Percentiles rank a stretch among this genome's conserved stretches.
phyloP scores from a whole-genome alignment of 768 basidiomycete species.

The Amanita exitialis region DNA sequence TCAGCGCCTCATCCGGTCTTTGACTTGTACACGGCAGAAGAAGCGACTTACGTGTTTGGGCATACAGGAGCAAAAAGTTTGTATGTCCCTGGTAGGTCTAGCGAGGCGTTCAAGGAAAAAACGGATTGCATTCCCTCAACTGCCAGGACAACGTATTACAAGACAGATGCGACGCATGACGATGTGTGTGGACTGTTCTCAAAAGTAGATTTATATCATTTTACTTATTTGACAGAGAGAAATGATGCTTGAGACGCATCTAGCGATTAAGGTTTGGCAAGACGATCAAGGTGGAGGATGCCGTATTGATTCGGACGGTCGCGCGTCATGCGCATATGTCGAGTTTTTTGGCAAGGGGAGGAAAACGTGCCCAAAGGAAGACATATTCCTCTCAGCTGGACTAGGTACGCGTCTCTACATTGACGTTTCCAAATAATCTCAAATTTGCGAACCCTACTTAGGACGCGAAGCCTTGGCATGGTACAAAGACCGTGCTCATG shows the following conservation, averaged over 20 bases:
- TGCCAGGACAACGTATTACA: conserved; percentile 20
- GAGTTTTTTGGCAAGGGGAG: conserved; percentile 37
- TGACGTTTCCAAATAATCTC: too few relatives aligned
- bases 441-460: not conserved
- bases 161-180: conserved; percentile 39
- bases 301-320: conserved; percentile 13
- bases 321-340: conserved; percentile 29
- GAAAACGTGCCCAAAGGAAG: conserved; percentile 26
- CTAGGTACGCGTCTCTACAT: conserved; percentile 21
- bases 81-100: conserved; percentile 28
- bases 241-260: conserved; percentile 31
- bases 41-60: conserved; percentile 31
- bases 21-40: conserved; percentile 26
- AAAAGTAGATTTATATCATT: not conserved
- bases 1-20: conserved; percentile 35
- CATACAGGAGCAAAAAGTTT: conserved; percentile 29
- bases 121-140: conserved; percentile 23
- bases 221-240: conserved; percentile 21
- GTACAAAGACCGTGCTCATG: conserved; percentile 21
- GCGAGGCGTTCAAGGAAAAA: conserved; percentile 21
- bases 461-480: conserved; percentile 18
- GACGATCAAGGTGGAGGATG: conserved; percentile 20
- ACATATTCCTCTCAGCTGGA: conserved; percentile 37
- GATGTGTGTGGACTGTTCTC: conserved; percentile 15
- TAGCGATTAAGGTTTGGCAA: conserved; percentile 31